Percentiles rank a stretch among this genome's conserved stretches.
These are phyloP conservation scores for Aquilaria malaccensis DNA, from an alignment of 345 rosid genomes.

Conservation along the genomic window DNA sequence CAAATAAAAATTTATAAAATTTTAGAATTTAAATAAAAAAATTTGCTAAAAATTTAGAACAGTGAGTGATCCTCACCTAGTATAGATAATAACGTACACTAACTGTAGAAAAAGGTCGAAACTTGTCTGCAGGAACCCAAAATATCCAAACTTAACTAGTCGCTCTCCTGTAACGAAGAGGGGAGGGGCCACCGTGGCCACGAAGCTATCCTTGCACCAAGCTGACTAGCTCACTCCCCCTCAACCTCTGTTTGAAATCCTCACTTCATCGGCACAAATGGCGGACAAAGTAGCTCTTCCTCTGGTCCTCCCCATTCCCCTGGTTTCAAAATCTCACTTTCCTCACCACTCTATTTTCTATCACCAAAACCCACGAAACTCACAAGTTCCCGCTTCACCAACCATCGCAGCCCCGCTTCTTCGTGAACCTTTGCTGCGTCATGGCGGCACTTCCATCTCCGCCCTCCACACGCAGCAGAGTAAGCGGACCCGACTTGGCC, in stretches of 20 bases:
- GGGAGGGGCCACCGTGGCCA: no score
- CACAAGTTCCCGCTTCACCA: slow-evolving; percentile 22
- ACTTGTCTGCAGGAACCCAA: no score
- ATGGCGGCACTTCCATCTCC: slow-evolving; percentile 22
- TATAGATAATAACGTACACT: no score
- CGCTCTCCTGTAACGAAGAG: no score
- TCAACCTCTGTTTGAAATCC: neutral
- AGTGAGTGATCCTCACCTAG: no score
- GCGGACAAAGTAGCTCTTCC: slow-evolving; percentile 70
- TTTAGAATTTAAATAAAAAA: no score
- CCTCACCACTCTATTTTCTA: slow-evolving; percentile 21
- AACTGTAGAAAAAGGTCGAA: no score
- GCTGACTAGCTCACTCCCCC: no score
- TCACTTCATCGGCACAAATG: slow-evolving; percentile 30
- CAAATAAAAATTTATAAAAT: no score
- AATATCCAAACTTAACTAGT: no score
- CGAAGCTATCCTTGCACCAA: no score
- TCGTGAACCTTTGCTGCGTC: slow-evolving; percentile 32
- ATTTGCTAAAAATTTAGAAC: no score
- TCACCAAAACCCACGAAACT: slow-evolving; percentile 17
- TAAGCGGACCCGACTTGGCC: slow-evolving; percentile 56
- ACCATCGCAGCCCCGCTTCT: slow-evolving; percentile 31
- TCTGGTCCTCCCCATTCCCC: slow-evolving; percentile 56
- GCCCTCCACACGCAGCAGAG: slow-evolving; percentile 22
- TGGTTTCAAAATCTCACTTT: slow-evolving; percentile 41